Percentiles rank a stretch among this genome's conserved stretches.
These are phyloP conservation scores for Chlorella sp. DNA, from an alignment of 139 green algal species.

Conservation along the genomic window DNA sequence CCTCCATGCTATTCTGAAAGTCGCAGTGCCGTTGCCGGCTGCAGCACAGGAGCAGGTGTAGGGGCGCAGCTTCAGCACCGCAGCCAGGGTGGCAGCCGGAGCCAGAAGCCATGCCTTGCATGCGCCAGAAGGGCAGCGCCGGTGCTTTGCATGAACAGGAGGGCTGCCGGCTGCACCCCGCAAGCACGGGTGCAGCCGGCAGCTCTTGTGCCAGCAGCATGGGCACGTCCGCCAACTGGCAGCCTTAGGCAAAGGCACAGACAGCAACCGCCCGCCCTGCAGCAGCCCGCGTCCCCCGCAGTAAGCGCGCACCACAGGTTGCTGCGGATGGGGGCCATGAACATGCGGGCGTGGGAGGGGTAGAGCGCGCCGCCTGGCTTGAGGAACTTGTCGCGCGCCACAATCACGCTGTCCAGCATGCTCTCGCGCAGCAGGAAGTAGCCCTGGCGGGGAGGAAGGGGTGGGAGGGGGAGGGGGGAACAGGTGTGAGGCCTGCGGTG, in stretches of 20 bases:
- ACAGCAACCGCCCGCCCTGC: too few relatives aligned
- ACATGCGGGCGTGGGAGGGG: constrained; percentile 92
- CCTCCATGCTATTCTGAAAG: constrained; percentile 70
- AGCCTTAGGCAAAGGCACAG: too few relatives aligned
- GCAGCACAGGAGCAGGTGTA: background rate
- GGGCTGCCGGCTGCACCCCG: too few relatives aligned
- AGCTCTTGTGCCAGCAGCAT: too few relatives aligned
- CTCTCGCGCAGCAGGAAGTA: constrained; percentile 96
- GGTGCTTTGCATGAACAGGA: too few relatives aligned
- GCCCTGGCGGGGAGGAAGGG: constrained; percentile 42
- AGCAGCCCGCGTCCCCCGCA: background rate
- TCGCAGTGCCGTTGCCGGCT: constrained; percentile 12
- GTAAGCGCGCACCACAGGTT: constrained; percentile 3
- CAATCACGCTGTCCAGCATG: constrained; percentile 96
- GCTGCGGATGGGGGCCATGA: constrained; percentile 82
- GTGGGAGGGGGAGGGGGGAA: background rate
- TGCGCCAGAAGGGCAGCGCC: too few relatives aligned
- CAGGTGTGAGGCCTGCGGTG: background rate
- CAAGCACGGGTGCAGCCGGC: too few relatives aligned
- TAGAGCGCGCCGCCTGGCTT: constrained; percentile 93
- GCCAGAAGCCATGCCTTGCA: too few relatives aligned
- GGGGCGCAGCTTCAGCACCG: too few relatives aligned
- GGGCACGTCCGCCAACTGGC: too few relatives aligned
- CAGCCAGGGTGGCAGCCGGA: too few relatives aligned
- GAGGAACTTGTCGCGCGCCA: constrained; percentile 91